Evolutionary conservation across 1,284 basidiomycete genomes (phyloP).

Genomic region (Termitomyces sp.): DNA sequence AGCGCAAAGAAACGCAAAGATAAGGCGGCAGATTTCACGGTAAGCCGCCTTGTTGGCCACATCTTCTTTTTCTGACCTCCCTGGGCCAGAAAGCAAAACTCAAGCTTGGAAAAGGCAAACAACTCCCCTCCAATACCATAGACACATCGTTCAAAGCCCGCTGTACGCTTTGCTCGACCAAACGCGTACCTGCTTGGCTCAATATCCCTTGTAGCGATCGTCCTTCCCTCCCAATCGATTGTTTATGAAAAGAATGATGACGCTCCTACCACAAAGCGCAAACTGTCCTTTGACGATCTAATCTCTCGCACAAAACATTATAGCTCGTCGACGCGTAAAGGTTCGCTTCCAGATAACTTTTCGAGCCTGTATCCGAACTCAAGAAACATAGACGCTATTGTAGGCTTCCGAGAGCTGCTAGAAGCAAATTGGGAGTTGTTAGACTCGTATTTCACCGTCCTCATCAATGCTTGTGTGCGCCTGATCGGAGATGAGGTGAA

Average conservation of each 20-base stretch:
- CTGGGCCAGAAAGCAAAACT: conserved; percentile 83
- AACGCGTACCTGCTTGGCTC: not conserved
- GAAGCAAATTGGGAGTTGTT: conserved; percentile 58
- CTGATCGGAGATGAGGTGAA: conserved; percentile 79
- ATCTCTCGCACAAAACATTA: conserved; percentile 82
- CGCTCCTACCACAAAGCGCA: conserved; percentile 70
- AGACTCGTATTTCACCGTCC: conserved; percentile 50
- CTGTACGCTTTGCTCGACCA: conserved; percentile 44
- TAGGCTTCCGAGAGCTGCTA: conserved; percentile 79
- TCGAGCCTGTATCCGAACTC: not conserved
- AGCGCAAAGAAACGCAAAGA: conserved; percentile 82
- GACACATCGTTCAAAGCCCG: conserved; percentile 95
- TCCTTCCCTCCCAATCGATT: conserved; percentile 83
- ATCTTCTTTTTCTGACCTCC: conserved; percentile 3
- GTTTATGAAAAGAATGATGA: conserved; percentile 44
- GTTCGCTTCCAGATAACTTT: conserved; percentile 27
- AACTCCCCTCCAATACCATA: conserved; percentile 77
- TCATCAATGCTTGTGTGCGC: conserved; percentile 67
- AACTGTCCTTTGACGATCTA: conserved; percentile 77
- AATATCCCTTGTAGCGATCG: conserved; percentile 59
- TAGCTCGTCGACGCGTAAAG: conserved; percentile 70
- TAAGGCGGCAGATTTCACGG: conserved; percentile 85
- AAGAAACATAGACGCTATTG: conserved; percentile 84
- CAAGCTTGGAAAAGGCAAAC: conserved; percentile 94
- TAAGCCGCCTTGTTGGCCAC: conserved; percentile 27